Conservation (phyloP, 768 basidiomycete species). For the Jaapia argillacea region DNA sequence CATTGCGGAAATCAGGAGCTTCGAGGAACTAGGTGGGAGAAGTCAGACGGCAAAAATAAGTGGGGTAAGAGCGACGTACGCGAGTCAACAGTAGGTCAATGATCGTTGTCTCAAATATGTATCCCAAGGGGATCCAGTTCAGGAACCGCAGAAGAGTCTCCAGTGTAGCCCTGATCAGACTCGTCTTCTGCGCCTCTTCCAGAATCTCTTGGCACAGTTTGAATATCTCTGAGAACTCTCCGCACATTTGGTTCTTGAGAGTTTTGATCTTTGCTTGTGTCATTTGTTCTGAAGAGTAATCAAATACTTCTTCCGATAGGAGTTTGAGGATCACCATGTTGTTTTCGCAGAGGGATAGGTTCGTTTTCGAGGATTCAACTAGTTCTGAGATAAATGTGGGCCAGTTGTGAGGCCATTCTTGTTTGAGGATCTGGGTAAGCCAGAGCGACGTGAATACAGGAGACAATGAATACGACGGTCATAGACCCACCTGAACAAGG, state of each 20-base stretch:
- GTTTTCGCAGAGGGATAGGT: conserved; percentile 95
- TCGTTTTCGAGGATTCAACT: conserved; percentile 94
- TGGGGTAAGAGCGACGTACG: conserved; percentile 37
- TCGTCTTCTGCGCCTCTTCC: conserved; percentile 93
- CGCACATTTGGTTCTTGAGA: conserved; percentile 96
- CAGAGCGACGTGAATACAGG: no score
- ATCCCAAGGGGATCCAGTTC: conserved; percentile 98
- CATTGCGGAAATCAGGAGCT: conserved; percentile 92
- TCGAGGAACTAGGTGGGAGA: conserved; percentile 74
- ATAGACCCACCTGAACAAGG: conserved; percentile 85
- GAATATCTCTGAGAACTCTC: conserved; percentile 96
- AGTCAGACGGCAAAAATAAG: conserved; percentile 7
- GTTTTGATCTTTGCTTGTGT: conserved; percentile 96
- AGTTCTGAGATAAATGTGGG: conserved; percentile 95
- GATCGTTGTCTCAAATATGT: conserved; percentile 96
- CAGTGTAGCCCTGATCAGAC: conserved; percentile 86
- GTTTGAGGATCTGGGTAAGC: conserved; percentile 93
- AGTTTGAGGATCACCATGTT: conserved; percentile 98
- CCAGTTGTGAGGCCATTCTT: conserved; percentile 99
- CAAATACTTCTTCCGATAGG: conserved; percentile 96
- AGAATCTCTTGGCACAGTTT: conserved; percentile 94
- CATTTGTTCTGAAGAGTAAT: conserved; percentile 98
- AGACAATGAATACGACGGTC: no score
- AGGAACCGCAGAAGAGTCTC: conserved; percentile 93
- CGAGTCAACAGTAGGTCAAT: conserved; percentile 89